A percentile compares a stretch with the other conserved stretches of the same genome.
Evolutionary conservation across 305 asterid species (phyloP).

Genomic region (Rubia balearica): DNA sequence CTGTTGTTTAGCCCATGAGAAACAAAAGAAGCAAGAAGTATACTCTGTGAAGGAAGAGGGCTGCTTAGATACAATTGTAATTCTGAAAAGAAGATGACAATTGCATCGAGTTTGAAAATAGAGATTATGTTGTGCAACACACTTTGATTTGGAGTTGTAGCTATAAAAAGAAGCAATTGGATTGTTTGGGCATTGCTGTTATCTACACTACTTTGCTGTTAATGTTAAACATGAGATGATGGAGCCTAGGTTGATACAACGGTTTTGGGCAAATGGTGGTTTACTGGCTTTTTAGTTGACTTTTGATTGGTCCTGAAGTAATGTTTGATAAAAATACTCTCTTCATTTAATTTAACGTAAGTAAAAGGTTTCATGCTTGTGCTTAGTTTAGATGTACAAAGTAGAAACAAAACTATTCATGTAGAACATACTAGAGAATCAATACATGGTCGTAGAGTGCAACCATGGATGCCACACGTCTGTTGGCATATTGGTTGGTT

Average conservation of each 20-base stretch:
- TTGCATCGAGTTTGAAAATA: constrained; percentile 15
- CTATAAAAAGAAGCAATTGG: constrained; percentile 8
- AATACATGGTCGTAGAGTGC: too few species aligned
- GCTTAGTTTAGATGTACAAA: too few species aligned
- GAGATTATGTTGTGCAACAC: constrained; percentile 23
- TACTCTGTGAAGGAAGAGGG: constrained; percentile 6
- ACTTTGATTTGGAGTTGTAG: constrained; percentile 11
- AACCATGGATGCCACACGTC: too few species aligned
- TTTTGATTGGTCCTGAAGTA: too few species aligned
- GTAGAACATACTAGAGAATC: too few species aligned
- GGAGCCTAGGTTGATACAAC: background rate
- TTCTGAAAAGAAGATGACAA: constrained; percentile 14
- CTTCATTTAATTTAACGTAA: too few species aligned
- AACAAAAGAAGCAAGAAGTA: background rate
- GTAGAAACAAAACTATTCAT: too few species aligned
- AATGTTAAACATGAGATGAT: background rate
- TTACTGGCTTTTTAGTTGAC: too few species aligned
- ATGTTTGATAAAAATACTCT: too few species aligned
- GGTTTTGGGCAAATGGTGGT: background rate
- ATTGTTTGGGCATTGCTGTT: background rate
- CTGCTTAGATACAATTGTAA: constrained; percentile 4
- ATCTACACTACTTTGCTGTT: background rate
- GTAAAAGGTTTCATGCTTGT: too few species aligned
- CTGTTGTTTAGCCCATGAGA: background rate
- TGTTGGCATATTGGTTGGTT: too few species aligned